phyloP scores from a whole-genome alignment of 2,329 filamentous ascomycete species.

The Apiospora marii region DNA sequence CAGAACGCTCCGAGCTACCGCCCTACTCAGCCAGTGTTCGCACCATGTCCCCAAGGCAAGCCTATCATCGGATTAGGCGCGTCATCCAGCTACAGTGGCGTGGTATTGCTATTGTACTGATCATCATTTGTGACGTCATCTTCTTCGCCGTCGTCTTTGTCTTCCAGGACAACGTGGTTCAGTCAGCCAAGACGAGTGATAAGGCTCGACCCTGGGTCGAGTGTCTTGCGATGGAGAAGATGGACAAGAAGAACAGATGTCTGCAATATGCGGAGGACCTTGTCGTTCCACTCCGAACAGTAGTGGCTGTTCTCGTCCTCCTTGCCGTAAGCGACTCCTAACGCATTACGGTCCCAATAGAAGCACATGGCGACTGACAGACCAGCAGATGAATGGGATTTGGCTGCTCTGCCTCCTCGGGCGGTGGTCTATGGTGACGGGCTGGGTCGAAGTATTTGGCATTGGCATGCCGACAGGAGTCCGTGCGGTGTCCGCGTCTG shows the following conservation, averaged over 20 bases:
- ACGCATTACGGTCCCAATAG: constrained; percentile 26
- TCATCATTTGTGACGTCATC: constrained; percentile 90
- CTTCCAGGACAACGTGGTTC: constrained; percentile 78
- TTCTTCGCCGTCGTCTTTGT: constrained; percentile 95
- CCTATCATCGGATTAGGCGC: constrained; percentile 84
- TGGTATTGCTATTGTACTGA: constrained; percentile 86
- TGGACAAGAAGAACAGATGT: constrained; percentile 71
- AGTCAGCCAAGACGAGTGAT: constrained; percentile 61
- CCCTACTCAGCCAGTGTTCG: constrained; percentile 79
- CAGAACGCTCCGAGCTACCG: constrained; percentile 75
- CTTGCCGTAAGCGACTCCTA: constrained; percentile 67
- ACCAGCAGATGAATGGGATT: constrained; percentile 75
- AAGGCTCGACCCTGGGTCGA: constrained; percentile 71
- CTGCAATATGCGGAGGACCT: constrained; percentile 64
- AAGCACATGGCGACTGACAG: constrained; percentile 36
- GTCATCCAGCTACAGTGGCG: constrained; percentile 95
- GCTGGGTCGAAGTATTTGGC: constrained; percentile 80
- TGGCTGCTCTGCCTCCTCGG: constrained; percentile 85
- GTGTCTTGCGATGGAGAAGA: constrained; percentile 69
- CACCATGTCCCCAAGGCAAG: constrained; percentile 82
- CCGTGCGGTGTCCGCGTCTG: constrained; percentile 82
- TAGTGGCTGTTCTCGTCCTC: constrained; percentile 83
- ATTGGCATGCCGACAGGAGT: constrained; percentile 55
- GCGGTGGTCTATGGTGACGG: constrained; percentile 83
- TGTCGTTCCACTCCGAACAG: constrained; percentile 77